Base-by-base conservation (phyloP, 306 rosid genomes). In the Cucurbita moschata region DNA sequence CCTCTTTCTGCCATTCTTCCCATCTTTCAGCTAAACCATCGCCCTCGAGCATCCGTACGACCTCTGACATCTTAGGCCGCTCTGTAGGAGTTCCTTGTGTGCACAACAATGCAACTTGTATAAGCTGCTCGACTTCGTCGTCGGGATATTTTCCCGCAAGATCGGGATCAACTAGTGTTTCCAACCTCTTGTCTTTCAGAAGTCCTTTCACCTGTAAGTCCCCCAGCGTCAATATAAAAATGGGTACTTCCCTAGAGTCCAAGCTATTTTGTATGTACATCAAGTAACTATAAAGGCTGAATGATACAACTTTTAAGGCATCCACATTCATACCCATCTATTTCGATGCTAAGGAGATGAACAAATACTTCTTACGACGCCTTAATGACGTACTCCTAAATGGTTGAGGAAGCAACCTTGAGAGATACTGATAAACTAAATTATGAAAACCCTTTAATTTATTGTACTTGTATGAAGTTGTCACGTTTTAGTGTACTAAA, bases 21-120 rank as follows among this genome's bases (percentile, higher is more conserved):
- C 99, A 86, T 83, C 92, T 89, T 73, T 89, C 94, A 0, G 95
- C 88, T 78, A 90, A 83, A 43, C 96, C 97, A 60, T 94, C 95
- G 5, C 97, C 98, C 86, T 93, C 97, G 35, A 93, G 96, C 98
- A 93, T 93, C 78, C 97, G 86, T 9, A 90, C 97, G 26, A 94
- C 91, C 72, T 89, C 95, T 1, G 96, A 94, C 99, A 94, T 94
- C 84, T 89, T 94, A 0, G 99, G 99, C 54, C 97, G 86, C 76
- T 94, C 95, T 78, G 79, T 74, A 2, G 95, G 87, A 7, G 97
- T 62, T 60, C 88, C 88, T 82, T 88, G 90, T 9, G 92, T 94
- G 91, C 99, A 94, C 26, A 91, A 83, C 54, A 94, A 83, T 61
- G 96, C 96, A 60, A 94, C 90, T 78, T 91, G 96, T 83, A 85